These are phyloP conservation scores for Leccinum pellstonianum DNA, from an alignment of 768 basidiomycete genomes.

Conservation along the genomic window DNA sequence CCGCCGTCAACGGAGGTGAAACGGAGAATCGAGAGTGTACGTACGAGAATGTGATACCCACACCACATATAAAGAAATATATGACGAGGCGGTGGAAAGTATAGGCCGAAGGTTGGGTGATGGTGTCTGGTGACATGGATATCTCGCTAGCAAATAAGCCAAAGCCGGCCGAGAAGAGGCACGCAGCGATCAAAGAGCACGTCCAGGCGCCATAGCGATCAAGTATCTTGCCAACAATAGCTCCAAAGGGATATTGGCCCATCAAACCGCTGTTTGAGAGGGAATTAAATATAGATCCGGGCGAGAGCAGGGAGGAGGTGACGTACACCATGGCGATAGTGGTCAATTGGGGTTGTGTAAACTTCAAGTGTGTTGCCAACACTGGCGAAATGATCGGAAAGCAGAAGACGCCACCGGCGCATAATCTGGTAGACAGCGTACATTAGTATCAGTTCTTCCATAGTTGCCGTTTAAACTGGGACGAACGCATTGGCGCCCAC, in stretches of 20 bases:
- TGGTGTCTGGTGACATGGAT: conserved; percentile 41
- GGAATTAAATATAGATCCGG: background rate
- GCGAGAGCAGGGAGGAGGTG: conserved; percentile 21
- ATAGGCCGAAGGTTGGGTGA: conserved; percentile 37
- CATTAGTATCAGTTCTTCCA: background rate
- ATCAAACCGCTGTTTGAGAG: conserved; percentile 62
- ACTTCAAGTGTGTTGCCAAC: conserved; percentile 54
- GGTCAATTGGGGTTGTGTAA: conserved; percentile 76
- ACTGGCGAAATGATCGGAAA: conserved; percentile 74
- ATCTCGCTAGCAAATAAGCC: conserved; percentile 61
- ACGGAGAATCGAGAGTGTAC: conserved; percentile 27
- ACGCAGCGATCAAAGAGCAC: conserved; percentile 61
- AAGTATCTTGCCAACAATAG: conserved; percentile 64
- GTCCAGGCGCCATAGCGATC: conserved; percentile 67
- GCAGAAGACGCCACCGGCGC: conserved; percentile 76
- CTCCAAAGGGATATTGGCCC: conserved; percentile 77
- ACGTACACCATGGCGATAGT: conserved; percentile 75
- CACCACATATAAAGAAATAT: conserved; percentile 60
- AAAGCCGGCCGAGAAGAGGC: conserved; percentile 60
- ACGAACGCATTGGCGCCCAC: conserved; percentile 66
- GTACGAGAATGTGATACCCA: conserved; percentile 74
- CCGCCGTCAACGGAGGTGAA: background rate
- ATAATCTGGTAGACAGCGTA: conserved; percentile 44
- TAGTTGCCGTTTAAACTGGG: background rate
- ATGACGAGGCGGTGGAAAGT: conserved; percentile 53